phyloP scores from a whole-genome alignment of 2,329 filamentous ascomycete genomes.

The Colletotrichum godetiae region DNA sequence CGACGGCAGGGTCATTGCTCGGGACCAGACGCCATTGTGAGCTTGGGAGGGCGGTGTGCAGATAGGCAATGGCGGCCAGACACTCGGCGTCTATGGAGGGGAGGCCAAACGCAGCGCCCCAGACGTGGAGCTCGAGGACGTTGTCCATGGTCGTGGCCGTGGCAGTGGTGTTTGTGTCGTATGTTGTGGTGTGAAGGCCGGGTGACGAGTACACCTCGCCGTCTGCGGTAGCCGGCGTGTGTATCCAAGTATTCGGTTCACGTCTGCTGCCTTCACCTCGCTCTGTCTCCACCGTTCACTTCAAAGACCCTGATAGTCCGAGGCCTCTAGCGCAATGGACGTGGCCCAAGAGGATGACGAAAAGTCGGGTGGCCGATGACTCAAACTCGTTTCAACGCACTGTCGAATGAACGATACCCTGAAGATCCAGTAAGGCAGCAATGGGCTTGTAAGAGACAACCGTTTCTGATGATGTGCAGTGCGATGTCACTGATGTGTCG shows the following conservation, averaged over 20 bases:
- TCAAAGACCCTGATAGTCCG: slow-evolving; percentile 18
- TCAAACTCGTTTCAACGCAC: slow-evolving; percentile 10
- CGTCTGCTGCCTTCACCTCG: neutral
- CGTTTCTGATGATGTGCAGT: neutral
- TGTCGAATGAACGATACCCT: neutral
- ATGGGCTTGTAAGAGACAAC: neutral
- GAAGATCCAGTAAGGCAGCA: neutral
- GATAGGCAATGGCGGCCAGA: slow-evolving; percentile 83
- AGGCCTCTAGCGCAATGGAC: neutral
- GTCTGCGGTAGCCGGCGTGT: neutral
- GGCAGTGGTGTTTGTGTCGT: neutral
- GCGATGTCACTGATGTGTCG: neutral
- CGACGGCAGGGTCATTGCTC: slow-evolving; percentile 77
- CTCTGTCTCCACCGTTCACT: neutral
- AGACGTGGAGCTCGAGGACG: slow-evolving; percentile 84
- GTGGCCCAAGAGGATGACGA: slow-evolving; percentile 1
- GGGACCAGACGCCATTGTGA: slow-evolving; percentile 77
- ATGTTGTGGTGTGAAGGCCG: neutral
- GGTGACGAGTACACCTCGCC: neutral
- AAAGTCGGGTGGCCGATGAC: slow-evolving; percentile 16
- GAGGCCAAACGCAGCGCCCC: slow-evolving; percentile 88
- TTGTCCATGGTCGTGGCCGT: slow-evolving; percentile 7
- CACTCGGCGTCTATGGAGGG: slow-evolving; percentile 94
- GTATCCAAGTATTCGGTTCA: slow-evolving; percentile 12
- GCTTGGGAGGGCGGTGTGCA: slow-evolving; percentile 71